Conservation (phyloP, 495 filamentous ascomycete species). For the Daldinia grandis region DNA sequence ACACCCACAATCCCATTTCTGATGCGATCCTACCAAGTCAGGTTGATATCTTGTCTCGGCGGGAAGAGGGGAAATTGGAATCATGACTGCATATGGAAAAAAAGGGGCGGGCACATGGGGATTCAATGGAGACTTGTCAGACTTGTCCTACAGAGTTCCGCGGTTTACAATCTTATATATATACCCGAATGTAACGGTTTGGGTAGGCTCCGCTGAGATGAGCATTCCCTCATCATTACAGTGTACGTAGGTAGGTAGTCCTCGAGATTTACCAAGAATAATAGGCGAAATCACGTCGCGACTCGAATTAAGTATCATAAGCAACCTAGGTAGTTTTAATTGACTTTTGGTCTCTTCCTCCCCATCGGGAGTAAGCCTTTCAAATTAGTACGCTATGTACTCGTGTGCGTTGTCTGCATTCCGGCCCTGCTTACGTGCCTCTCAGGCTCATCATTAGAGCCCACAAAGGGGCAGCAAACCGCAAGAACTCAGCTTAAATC, state of each 20-base stretch:
- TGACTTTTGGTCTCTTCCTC: conserved; percentile 23
- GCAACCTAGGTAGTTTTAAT: conserved; percentile 36
- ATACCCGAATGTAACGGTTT: background rate
- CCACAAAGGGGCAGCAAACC: conserved; percentile 7
- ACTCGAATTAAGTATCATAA: conserved; percentile 4
- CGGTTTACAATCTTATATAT: background rate
- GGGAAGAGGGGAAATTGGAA: background rate
- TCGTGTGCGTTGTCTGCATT: conserved; percentile 15
- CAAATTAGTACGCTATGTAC: conserved; percentile 13
- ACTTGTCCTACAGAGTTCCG: background rate
- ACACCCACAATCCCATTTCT: background rate
- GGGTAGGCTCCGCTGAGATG: background rate
- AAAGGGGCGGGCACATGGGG: background rate
- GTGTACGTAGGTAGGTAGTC: background rate
- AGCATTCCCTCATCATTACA: background rate
- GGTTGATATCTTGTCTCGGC: background rate
- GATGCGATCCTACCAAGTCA: background rate
- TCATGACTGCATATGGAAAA: background rate
- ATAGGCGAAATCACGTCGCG: conserved; percentile 2
- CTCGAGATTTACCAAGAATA: background rate
- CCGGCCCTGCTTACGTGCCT: conserved; percentile 13
- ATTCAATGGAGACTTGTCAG: background rate
- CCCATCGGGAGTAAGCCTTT: conserved; percentile 25
- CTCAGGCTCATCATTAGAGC: background rate
- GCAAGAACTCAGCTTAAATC: conserved; percentile 15